Base-by-base conservation (phyloP, 164 flowering plant genomes). In the grape (Vitis vinifera) region DNA sequence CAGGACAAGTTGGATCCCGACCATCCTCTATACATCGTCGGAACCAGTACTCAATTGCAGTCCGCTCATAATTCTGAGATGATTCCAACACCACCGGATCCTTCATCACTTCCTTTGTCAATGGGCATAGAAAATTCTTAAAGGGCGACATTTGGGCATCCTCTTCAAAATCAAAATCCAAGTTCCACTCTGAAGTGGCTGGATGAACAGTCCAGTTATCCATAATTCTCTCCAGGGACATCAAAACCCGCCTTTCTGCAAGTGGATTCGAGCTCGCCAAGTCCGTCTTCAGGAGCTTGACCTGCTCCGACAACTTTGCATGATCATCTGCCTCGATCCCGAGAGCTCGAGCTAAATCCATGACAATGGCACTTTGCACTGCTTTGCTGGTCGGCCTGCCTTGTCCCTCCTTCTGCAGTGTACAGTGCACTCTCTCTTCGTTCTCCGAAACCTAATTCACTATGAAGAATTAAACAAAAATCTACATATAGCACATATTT, bases 81-180 rank as follows among this genome's bases (percentile, higher is more conserved):
- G 87, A 78, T 62, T 85, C 87, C 49, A 89, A 72, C 6, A 83
- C 85, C 14, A 89, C 88, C 0, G 90, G 93, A 51, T 87, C 86
- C 60, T 78, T 84, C 91, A 87, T 89, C 16, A 85, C 90, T 59
- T 84, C 83, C 67, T 87, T 89, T 2, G 93, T 87, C 62, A 89
- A 77, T 0, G 93, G 93, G 60, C 93, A 89, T 31, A 87, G 59
- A 58, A 89, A 89, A 64, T 84, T 84, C 78, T 72, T 86, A 63
- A 86, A 84, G 3, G 89, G 84, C 14, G 69, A 69, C 63, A 88
- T 77, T 8, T 78, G 83, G 53, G 77, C 67, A 0, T 83, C 91
- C 2, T 83, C 89, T 60, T 83, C 87, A 10, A 71, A 62, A 27
- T 84, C 88, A 56, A 73, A 9, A 55, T 82, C 83, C 30, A 70